Percentiles rank a stretch among this genome's conserved stretches.
Evolutionary conservation across 345 rosid species (phyloP).

Genomic region (Brassica rapa): DNA sequence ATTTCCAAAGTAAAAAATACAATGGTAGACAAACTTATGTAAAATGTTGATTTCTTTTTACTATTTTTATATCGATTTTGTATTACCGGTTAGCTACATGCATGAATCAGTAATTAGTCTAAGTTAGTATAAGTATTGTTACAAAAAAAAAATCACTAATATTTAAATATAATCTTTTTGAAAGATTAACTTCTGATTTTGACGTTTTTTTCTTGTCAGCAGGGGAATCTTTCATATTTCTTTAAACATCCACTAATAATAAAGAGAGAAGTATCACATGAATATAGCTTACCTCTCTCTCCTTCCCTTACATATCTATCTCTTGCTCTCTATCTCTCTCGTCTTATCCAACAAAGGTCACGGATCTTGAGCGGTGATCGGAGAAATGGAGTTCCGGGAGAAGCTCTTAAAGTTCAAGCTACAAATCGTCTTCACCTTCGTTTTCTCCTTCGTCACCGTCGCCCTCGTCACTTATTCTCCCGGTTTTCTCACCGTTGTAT

Average conservation of each 20-base stretch:
- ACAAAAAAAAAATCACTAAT: background rate
- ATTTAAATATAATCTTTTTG: background rate
- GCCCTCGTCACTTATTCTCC: constrained; percentile 61
- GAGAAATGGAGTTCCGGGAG: constrained; percentile 66
- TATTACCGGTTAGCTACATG: too few species aligned
- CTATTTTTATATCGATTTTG: too few species aligned
- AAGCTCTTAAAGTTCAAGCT: constrained; percentile 59
- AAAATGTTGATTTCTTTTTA: too few species aligned
- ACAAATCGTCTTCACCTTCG: constrained; percentile 50
- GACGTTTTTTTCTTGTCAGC: constrained; percentile 31
- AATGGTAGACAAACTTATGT: too few species aligned
- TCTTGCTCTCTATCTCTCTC: constrained; percentile 8
- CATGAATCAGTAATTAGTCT: too few species aligned
- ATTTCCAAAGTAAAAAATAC: too few species aligned
- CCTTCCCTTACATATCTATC: background rate
- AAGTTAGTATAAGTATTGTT: background rate
- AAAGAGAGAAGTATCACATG: constrained; percentile 17
- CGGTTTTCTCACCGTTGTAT: constrained; percentile 62
- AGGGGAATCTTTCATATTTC: constrained; percentile 40
- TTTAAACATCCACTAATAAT: constrained; percentile 13
- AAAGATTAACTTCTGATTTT: constrained; percentile 18
- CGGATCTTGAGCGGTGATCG: constrained; percentile 23
- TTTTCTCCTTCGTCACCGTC: constrained; percentile 32
- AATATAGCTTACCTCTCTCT: background rate
- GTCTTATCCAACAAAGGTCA: constrained; percentile 3